These are phyloP conservation scores for Cladosporium sp. DNA, from an alignment of 2,329 filamentous ascomycete genomes.

Conservation along the genomic window DNA sequence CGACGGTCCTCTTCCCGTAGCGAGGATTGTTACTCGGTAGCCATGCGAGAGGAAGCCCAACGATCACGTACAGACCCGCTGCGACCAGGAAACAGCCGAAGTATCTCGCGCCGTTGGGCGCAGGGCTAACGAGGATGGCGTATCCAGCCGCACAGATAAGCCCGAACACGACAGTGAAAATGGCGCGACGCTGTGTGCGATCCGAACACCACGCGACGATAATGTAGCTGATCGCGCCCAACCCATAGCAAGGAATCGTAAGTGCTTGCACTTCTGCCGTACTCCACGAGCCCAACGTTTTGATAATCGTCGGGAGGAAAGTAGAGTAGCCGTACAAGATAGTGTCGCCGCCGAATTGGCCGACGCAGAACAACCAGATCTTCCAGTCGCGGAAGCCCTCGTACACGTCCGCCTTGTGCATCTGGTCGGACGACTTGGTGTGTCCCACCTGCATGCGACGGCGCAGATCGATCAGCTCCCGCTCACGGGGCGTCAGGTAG, in stretches of 20 bases:
- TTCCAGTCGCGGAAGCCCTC: constrained; percentile 69
- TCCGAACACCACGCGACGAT: constrained; percentile 61
- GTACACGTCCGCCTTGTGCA: constrained; percentile 58
- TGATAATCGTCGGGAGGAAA: constrained; percentile 73
- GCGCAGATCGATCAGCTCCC: constrained; percentile 48
- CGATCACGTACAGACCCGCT: constrained; percentile 7
- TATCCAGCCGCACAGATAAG: constrained; percentile 43
- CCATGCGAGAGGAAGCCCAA: constrained; percentile 9
- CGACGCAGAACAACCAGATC: constrained; percentile 62
- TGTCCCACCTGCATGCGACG: constrained; percentile 45
- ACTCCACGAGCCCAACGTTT: constrained; percentile 58
- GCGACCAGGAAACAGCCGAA: constrained; percentile 35
- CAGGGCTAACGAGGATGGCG: constrained; percentile 57
- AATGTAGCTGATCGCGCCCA: constrained; percentile 67
- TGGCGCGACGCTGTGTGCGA: constrained; percentile 56
- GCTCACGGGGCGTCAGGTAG: constrained; percentile 55
- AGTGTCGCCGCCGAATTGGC: constrained; percentile 66
- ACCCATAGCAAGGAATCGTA: constrained; percentile 70
- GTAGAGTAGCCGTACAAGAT: constrained; percentile 75
- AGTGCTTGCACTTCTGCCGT: constrained; percentile 64
- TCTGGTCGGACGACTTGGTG: constrained; percentile 35
- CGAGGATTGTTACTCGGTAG: constrained; percentile 61
- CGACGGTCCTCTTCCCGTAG: constrained; percentile 70
- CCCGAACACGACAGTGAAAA: constrained; percentile 59
- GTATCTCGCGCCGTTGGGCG: constrained; percentile 59